These are phyloP conservation scores for Schrenkiella parvula DNA, from an alignment of 345 rosid species.

Conservation along the genomic window DNA sequence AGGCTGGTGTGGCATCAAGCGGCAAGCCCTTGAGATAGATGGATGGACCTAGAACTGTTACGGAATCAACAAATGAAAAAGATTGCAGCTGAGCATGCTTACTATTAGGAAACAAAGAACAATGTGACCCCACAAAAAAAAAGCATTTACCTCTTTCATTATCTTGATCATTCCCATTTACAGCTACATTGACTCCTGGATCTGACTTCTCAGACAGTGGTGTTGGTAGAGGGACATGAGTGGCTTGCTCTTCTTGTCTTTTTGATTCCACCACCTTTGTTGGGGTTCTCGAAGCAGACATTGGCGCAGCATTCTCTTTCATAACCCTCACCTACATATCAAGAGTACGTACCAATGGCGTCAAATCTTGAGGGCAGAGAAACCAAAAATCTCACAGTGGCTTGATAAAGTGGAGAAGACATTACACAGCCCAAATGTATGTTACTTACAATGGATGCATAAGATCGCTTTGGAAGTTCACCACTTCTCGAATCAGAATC, in stretches of 20 bases:
- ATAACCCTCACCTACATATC: conserved; percentile 62
- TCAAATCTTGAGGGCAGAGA: not conserved
- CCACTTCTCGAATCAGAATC: conserved; percentile 53
- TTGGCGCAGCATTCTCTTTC: conserved; percentile 60
- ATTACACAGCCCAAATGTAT: not conserved
- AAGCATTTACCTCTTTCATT: conserved; percentile 40
- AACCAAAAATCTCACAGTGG: not conserved
- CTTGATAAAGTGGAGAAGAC: not conserved
- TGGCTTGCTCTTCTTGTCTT: conserved; percentile 53
- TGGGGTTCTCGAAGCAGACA: conserved; percentile 43
- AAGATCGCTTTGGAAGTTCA: conserved; percentile 81
- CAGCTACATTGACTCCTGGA: conserved; percentile 41
- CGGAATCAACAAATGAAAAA: not conserved
- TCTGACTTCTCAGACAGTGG: conserved; percentile 41
- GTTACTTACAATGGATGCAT: conserved; percentile 84
- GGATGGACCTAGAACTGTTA: conserved; percentile 72
- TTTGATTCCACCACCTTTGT: conserved; percentile 49
- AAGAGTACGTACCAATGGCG: not conserved
- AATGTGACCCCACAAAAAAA: not conserved
- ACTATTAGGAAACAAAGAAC: not conserved
- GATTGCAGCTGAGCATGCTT: not conserved
- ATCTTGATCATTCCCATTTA: conserved; percentile 63
- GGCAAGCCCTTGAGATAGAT: conserved; percentile 87
- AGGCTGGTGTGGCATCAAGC: conserved; percentile 51
- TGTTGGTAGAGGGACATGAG: conserved; percentile 41